Percentiles rank a stretch among this genome's conserved stretches.
These are phyloP conservation scores for Leptographium galeiforme DNA, from an alignment of 2,329 filamentous ascomycete genomes.

Conservation along the genomic window DNA sequence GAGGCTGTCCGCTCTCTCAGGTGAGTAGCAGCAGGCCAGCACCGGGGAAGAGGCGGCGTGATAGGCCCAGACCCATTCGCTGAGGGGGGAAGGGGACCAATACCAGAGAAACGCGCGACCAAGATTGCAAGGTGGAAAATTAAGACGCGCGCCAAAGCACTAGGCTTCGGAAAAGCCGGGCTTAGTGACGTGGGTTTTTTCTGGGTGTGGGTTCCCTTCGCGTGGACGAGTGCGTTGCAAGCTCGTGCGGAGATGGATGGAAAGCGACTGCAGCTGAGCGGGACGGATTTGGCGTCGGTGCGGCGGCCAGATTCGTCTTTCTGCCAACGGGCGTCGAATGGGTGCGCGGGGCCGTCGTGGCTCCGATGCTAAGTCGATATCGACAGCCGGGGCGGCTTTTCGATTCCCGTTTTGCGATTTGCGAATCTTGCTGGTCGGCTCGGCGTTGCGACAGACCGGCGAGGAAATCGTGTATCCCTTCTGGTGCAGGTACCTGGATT, in stretches of 20 bases:
- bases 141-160: slow-evolving; percentile 2
- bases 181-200: slow-evolving; percentile 1
- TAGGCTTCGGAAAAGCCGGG: slow-evolving; percentile 2
- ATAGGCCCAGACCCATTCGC: slow-evolving; percentile 1
- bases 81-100: background rate
- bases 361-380: too few species aligned
- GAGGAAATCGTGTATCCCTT: background rate
- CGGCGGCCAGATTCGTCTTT: too few species aligned
- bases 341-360: too few species aligned
- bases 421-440: too few species aligned
- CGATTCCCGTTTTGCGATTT: too few species aligned
- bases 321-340: too few species aligned
- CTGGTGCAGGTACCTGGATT: background rate
- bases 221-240: background rate
- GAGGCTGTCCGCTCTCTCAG: background rate
- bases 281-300: too few species aligned
- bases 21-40: background rate
- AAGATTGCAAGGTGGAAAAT: background rate
- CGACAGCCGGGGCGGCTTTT: too few species aligned
- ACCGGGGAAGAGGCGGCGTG: background rate
- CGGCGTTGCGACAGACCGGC: background rate
- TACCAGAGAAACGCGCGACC: background rate
- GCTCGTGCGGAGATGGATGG: background rate
- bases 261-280: background rate
- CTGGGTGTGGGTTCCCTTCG: background rate